A percentile compares a stretch with the other conserved stretches of the same genome.
Conservation (phyloP, 2,329 filamentous ascomycete genomes). For the Colletotrichum tabaci region DNA sequence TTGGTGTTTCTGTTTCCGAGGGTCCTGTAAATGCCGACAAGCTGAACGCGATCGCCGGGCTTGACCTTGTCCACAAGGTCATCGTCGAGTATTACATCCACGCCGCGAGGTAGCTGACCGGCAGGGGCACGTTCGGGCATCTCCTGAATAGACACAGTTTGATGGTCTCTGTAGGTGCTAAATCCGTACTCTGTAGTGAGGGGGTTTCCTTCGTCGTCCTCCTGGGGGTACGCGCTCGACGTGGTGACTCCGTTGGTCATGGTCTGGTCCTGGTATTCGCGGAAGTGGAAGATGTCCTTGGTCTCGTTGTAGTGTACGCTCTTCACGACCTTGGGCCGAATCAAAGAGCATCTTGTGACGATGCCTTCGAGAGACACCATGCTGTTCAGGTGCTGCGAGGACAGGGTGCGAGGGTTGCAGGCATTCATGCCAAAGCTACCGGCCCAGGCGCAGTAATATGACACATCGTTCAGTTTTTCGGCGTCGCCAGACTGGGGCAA, state of each 20-base stretch:
- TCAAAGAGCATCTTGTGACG: constrained; percentile 94
- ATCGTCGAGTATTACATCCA: constrained; percentile 97
- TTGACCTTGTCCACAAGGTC: constrained; percentile 96
- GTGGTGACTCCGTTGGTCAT: constrained; percentile 95
- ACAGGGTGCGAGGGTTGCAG: constrained; percentile 94
- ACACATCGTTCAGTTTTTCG: constrained; percentile 82
- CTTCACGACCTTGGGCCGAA: constrained; percentile 97
- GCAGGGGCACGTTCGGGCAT: constrained; percentile 98
- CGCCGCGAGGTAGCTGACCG: constrained; percentile 93
- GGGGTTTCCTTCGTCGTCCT: constrained; percentile 93
- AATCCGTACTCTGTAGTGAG: constrained; percentile 96
- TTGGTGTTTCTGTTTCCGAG: constrained; percentile 95
- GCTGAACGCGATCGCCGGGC: constrained; percentile 94
- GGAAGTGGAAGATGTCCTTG: constrained; percentile 87
- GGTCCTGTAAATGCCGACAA: constrained; percentile 96
- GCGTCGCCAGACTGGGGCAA: constrained; percentile 82
- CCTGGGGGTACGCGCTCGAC: constrained; percentile 92
- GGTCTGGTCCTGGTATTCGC: constrained; percentile 95
- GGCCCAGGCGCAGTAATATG: constrained; percentile 97
- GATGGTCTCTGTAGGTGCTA: constrained; percentile 95
- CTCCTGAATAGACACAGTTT: constrained; percentile 98
- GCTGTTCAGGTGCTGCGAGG: constrained; percentile 90
- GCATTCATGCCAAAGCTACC: constrained; percentile 96
- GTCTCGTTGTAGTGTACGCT: constrained; percentile 96
- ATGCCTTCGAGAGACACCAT: constrained; percentile 99